Base-by-base conservation (phyloP, 108 stramenopile genomes). In the Fistulifera solaris region DNA sequence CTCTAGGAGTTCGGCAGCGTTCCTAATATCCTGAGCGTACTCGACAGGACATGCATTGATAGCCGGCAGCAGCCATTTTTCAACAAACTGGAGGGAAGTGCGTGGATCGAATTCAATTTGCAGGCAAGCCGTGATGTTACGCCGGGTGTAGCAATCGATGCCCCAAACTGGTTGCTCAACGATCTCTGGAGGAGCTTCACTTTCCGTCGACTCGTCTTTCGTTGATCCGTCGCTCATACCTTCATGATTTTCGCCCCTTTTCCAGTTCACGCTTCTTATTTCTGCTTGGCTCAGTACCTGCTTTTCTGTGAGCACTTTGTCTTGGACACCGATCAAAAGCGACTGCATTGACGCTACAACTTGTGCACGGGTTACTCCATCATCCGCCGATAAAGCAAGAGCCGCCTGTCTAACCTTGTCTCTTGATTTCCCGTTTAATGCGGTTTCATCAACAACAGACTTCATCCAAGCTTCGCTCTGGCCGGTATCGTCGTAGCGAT, bases 391-490 rank as follows among this genome's bases (percentile, higher is more conserved):
- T 26, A 90, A 54, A 15, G 85, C 84, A 23, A 52, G 47, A 11
- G 78, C 81, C 25, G 78, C 80, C 45, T 70, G 68, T 66, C 76
- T 63, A 43, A 63, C 62, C 67, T 68, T 58, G 43, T 45, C 46
- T 45, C 66, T 39, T 43, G 11, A 25, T 59, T 71, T 17, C 40
- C 56, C 45, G 21, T 39, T 66, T 16, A 40, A 22, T 14, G 71
- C 64, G 14, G 75, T 65, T 46, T 76, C 80, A 42, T 71, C 67
- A 15, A 78, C 59, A 25, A 92, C 69, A 15, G 80, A 78, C 46
- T 87, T 88, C 90, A 92, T 93, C 91, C 91, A 93, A 22, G 71
- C 81, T 56, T 93, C 91, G 54, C 78, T 79, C 51, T 90, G 78
- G 8, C 80, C 83, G 27, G 73, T 80, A 35, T 88, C 90, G 60